Base-by-base conservation (phyloP, 1,139 yeast species). In the Blastobotrys indianensis region DNA sequence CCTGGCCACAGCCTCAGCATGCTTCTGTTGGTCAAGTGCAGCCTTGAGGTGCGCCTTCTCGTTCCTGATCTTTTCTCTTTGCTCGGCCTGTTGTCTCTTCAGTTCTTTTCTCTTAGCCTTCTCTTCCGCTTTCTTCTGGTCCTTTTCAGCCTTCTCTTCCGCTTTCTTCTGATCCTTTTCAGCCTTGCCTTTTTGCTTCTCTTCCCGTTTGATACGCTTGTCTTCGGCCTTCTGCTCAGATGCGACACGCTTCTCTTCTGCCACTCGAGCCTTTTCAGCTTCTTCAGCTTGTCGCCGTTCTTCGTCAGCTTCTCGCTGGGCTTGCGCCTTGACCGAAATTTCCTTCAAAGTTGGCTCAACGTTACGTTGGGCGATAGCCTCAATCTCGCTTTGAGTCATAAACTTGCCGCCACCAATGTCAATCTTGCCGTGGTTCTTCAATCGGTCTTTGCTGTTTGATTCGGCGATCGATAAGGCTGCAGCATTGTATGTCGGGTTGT, bases 331-430 rank as follows among this genome's bases (percentile, higher is more conserved):
- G 44, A 73, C 69, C 57, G 76, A 72, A 58, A 92, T 80, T 64
- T 87, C 94, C 41, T 72, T 73, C 60, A 92, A 70, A n/a, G 90
- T 92, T 9, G 98, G 98, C 51, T 76, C 74, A 49, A 92, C 95
- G 60, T 85, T 74, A 46, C 81, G 75, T 48, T 80, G 70, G n/a
- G 97, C 97, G 72, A 92, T 79, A 45, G 76, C 76, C 52, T 85
- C 84, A 52, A 92, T 78, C 61, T 90, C 96, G 23, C 73, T 75
- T 53, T 77, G 85, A 42, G 85, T 73, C 75, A 90, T 80, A 59
- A 77, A 78, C 55, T 86, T 74, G 2, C 97, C 97, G 55, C 95
- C 96, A 51, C 98, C 98, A 54, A 90, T 69, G 59, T 87, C 76
- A 57, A 87, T 74, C 61, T 82, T 74, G 42, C 86, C 87, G 40